Percentiles rank a stretch among this genome's conserved stretches.
phyloP scores from a whole-genome alignment of 345 rosid genomes.

The Streptanthus diversifolius region DNA sequence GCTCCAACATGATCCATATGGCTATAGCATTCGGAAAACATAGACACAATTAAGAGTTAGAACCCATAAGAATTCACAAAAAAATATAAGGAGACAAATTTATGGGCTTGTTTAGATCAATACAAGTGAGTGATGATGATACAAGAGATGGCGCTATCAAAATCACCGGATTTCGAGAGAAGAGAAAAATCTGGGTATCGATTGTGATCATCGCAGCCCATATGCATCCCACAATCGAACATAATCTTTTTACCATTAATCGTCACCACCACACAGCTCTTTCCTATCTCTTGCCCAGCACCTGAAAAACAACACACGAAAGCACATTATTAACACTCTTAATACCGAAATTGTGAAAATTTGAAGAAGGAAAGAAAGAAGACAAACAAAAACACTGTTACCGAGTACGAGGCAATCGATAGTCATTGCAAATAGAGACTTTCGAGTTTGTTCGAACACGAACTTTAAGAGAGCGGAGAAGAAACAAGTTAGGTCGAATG shows the following conservation, averaged over 20 bases:
- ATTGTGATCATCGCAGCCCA: slow-evolving; percentile 81
- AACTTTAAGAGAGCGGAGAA: background rate
- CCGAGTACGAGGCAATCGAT: slow-evolving; percentile 86
- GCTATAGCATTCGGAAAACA: slow-evolving; percentile 35
- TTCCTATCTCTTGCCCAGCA: slow-evolving; percentile 95
- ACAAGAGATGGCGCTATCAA: slow-evolving; percentile 54
- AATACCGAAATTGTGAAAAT: background rate
- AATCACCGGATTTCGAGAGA: slow-evolving; percentile 53
- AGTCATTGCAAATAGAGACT: slow-evolving; percentile 40
- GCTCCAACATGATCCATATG: slow-evolving; percentile 95
- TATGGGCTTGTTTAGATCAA: background rate
- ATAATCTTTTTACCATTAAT: slow-evolving; percentile 80
- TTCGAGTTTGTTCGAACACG: background rate
- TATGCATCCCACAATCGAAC: slow-evolving; percentile 99
- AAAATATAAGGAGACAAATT: background rate
- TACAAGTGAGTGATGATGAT: slow-evolving; percentile 90
- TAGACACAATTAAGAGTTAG: background rate
- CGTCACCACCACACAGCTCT: slow-evolving; percentile 90
- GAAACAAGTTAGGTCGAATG: slow-evolving; percentile 1
- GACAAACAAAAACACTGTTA: slow-evolving; percentile 16
- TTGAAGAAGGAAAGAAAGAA: background rate
- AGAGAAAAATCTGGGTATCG: slow-evolving; percentile 87
- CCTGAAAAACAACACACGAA: slow-evolving; percentile 37
- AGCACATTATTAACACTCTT: background rate
- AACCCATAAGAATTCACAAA: background rate